These are phyloP conservation scores for Plasmodium coatneyi DNA, from an alignment of 169 alveolate genomes.

Conservation along the genomic window DNA sequence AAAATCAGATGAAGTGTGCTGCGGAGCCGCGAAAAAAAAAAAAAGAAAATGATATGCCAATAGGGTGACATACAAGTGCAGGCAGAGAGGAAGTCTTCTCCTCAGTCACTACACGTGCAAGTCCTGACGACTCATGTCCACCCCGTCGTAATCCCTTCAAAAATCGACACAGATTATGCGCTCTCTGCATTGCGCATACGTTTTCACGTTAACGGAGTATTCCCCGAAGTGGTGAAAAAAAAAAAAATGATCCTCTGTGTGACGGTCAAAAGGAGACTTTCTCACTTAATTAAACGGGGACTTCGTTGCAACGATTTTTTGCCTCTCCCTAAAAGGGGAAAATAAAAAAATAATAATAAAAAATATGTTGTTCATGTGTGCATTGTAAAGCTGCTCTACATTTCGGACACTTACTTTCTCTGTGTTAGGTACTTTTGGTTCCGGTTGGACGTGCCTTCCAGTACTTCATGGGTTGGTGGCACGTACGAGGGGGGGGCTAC, in stretches of 20 bases:
- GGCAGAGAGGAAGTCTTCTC: neutral
- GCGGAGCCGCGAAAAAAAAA: neutral
- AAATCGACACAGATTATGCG: neutral
- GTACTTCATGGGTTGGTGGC: constrained; percentile 16
- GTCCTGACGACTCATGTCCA: neutral
- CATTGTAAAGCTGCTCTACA: neutral
- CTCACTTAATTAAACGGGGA: constrained; percentile 36
- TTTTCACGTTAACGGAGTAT: neutral
- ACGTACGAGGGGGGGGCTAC: constrained; percentile 19
- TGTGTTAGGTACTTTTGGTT: constrained; percentile 41
- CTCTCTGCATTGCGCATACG: neutral
- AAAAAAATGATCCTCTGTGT: neutral
- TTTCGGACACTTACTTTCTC: constrained; percentile 18
- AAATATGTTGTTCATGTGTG: neutral
- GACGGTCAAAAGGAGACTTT: neutral
- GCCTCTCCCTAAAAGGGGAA: constrained; percentile 47
- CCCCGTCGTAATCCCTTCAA: neutral
- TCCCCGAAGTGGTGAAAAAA: neutral
- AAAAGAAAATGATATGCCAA: neutral
- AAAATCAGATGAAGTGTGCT: too few species aligned
- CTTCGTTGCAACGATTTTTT: constrained; percentile 59
- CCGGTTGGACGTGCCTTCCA: constrained; percentile 1
- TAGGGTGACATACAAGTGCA: neutral
- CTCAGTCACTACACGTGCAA: neutral
- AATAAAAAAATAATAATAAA: neutral